These are phyloP conservation scores for Zalaria obscura DNA, from an alignment of 2,329 filamentous ascomycete species.

Conservation along the genomic window DNA sequence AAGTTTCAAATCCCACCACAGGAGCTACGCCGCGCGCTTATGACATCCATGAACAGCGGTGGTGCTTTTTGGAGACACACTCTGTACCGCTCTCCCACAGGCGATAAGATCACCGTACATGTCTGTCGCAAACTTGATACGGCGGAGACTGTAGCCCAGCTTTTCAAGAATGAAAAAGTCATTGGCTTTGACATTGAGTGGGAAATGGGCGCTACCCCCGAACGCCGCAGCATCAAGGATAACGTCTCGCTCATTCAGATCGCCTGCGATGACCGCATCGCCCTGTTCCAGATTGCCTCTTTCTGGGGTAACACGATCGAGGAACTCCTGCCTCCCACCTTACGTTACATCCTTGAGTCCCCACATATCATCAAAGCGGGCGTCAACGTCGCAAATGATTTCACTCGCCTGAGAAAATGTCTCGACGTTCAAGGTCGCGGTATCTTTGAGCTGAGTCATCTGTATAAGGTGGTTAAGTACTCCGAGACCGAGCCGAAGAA, in stretches of 20 bases:
- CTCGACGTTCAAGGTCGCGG: constrained; percentile 52
- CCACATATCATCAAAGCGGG: constrained; percentile 58
- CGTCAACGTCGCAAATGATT: constrained; percentile 56
- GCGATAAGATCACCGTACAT: constrained; percentile 50
- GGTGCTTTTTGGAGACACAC: constrained; percentile 44
- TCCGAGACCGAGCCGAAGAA: constrained; percentile 36
- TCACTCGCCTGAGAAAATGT: constrained; percentile 50
- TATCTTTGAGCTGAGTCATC: constrained; percentile 67
- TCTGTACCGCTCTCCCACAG: constrained; percentile 46
- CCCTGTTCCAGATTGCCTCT: constrained; percentile 65
- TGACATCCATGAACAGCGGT: constrained; percentile 1
- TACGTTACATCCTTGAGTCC: constrained; percentile 61
- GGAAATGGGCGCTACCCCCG: constrained; percentile 33
- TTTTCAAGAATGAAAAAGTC: constrained; percentile 55
- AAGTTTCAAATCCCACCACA: constrained; percentile 2
- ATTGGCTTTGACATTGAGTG: constrained; percentile 91
- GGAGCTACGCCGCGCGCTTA: constrained; percentile 1
- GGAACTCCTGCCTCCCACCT: constrained; percentile 54
- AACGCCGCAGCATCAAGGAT: constrained; percentile 35
- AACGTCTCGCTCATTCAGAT: constrained; percentile 76
- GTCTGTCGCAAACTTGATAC: constrained; percentile 59
- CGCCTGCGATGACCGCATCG: constrained; percentile 62
- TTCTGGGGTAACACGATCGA: constrained; percentile 25
- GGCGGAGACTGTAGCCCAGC: constrained; percentile 50
- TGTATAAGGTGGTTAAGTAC: constrained; percentile 65